Conservation (phyloP, 106 monocot species). For the Dioscorea alata region DNA sequence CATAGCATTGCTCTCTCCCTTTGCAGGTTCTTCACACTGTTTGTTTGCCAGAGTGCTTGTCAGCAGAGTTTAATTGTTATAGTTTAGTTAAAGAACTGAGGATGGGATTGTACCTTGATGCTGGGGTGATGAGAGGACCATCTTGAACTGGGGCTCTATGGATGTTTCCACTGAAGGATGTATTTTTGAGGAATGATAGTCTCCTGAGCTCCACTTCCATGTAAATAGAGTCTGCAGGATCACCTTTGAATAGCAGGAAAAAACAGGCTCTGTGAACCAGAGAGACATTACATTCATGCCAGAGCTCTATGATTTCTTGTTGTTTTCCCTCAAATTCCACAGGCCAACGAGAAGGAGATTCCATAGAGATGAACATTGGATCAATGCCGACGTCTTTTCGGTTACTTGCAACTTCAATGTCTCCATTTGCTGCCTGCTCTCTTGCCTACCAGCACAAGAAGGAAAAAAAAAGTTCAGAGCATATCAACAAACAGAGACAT, state of each 20-base stretch:
- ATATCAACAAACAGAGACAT: no score
- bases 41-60: not conserved
- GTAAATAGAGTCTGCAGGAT: slow-evolving; percentile 85
- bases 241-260: slow-evolving; percentile 87
- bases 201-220: slow-evolving; percentile 96
- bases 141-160: slow-evolving; percentile 13
- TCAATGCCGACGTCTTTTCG: slow-evolving; percentile 45
- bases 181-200: slow-evolving; percentile 62
- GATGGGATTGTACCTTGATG: slow-evolving; percentile 42
- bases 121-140: slow-evolving; percentile 18
- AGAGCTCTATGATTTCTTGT: slow-evolving; percentile 68
- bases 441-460: slow-evolving; percentile 7
- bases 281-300: slow-evolving; percentile 85
- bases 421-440: slow-evolving; percentile 13
- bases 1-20: slow-evolving; percentile 80
- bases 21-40: slow-evolving; percentile 49
- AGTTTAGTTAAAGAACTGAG: not conserved
- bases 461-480: no score
- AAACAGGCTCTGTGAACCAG: slow-evolving; percentile 86
- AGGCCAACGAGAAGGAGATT: slow-evolving; percentile 64
- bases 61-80: not conserved
- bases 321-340: slow-evolving; percentile 70
- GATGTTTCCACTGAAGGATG: slow-evolving; percentile 22
- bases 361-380: slow-evolving; percentile 32
- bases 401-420: slow-evolving; percentile 12